Evolutionary conservation across 2,329 filamentous ascomycete genomes (phyloP).

Genomic region (Diaporthe citri): DNA sequence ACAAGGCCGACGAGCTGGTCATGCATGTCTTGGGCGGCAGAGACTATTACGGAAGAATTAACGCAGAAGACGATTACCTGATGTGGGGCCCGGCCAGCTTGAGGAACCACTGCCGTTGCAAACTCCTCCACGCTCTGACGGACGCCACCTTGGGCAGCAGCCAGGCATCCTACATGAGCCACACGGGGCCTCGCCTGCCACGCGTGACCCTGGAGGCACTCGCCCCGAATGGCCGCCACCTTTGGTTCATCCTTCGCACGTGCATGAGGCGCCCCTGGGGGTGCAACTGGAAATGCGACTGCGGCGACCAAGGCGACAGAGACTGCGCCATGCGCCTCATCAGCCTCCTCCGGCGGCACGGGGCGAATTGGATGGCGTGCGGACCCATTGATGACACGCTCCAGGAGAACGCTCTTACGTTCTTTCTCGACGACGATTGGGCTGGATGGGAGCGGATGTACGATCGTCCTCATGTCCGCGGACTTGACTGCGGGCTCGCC

Average conservation of each 20-base stretch:
- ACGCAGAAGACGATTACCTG: too few relatives aligned
- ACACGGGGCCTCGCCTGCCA: background rate
- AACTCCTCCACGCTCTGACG: background rate
- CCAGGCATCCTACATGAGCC: background rate
- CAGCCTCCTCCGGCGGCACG: background rate
- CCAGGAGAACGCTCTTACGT: too few relatives aligned
- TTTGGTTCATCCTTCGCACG: background rate
- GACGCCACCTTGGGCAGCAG: background rate
- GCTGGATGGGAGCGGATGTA: too few relatives aligned
- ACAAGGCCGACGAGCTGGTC: background rate
- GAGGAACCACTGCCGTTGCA: background rate
- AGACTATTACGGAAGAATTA: background rate
- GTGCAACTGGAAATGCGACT: too few relatives aligned
- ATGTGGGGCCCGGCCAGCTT: too few relatives aligned
- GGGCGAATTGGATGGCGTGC: background rate
- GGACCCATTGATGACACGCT: too few relatives aligned
- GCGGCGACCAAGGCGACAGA: too few relatives aligned
- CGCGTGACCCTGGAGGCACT: background rate
- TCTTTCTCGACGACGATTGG: too few relatives aligned
- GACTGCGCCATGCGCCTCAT: conserved; percentile 12
- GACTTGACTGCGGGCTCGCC: too few relatives aligned
- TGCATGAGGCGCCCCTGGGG: background rate
- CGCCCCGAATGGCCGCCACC: background rate
- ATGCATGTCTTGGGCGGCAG: background rate
- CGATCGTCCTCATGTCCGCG: too few relatives aligned